Conservation (phyloP, 345 rosid species). For the Streptanthus diversifolius region DNA sequence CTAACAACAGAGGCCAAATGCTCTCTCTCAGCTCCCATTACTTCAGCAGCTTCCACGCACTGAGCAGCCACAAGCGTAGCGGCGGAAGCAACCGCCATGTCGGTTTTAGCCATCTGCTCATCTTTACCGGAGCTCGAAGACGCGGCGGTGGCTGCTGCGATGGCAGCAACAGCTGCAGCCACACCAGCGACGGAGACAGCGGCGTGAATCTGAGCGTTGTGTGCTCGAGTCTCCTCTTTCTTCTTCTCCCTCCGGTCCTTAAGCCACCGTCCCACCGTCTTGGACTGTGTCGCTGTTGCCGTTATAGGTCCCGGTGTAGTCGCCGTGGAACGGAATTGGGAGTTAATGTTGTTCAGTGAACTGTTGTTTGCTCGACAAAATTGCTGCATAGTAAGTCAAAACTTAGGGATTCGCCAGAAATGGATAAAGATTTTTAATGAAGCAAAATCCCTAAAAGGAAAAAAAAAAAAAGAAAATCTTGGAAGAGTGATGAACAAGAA, state of each 20-base stretch:
- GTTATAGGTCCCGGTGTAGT: slow-evolving; percentile 31
- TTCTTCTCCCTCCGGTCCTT: slow-evolving; percentile 85
- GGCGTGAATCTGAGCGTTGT: slow-evolving; percentile 85
- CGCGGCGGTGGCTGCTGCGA: slow-evolving; percentile 75
- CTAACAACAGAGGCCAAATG: slow-evolving; percentile 66
- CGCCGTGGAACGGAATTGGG: slow-evolving; percentile 43
- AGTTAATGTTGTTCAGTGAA: slow-evolving; percentile 29
- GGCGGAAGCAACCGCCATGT: slow-evolving; percentile 84
- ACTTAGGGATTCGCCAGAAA: slow-evolving; percentile 8
- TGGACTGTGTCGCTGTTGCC: slow-evolving; percentile 45
- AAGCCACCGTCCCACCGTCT: slow-evolving; percentile 82
- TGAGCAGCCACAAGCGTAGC: slow-evolving; percentile 85
- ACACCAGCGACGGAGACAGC: slow-evolving; percentile 83
- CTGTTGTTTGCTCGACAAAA: slow-evolving; percentile 51
- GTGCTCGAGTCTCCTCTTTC: slow-evolving; percentile 74
- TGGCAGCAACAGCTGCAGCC: slow-evolving; percentile 82
- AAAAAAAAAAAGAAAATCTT: neutral
- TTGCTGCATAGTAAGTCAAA: slow-evolving; percentile 43
- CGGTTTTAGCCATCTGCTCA: slow-evolving; percentile 78
- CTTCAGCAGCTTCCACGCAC: slow-evolving; percentile 88
- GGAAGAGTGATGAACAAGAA: slow-evolving; percentile 33
- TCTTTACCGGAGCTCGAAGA: slow-evolving; percentile 66
- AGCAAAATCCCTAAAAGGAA: slow-evolving; percentile 2
- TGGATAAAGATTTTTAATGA: neutral
- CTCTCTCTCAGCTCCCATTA: slow-evolving; percentile 87